phyloP scores from a whole-genome alignment of 31 red algal genomes.

The Bonnemaisonia californica region DNA sequence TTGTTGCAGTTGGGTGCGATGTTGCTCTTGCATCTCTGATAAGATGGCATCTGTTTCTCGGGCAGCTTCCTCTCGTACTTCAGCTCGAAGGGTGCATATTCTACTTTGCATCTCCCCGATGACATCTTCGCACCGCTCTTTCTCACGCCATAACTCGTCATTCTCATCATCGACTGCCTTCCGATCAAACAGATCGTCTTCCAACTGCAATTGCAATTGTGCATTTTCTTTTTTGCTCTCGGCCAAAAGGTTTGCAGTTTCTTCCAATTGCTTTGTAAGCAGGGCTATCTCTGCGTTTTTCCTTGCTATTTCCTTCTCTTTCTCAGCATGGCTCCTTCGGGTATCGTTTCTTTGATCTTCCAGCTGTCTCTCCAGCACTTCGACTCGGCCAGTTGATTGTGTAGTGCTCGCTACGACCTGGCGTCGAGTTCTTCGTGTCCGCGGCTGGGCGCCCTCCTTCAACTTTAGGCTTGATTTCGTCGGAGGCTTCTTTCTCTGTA shows the following conservation, averaged over 20 bases:
- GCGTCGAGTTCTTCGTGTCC: background rate
- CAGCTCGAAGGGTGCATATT: background rate
- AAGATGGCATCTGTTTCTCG: background rate
- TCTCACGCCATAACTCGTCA: constrained; percentile 7
- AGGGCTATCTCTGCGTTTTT: background rate
- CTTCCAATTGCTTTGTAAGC: background rate
- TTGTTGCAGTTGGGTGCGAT: background rate
- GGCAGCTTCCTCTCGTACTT: background rate
- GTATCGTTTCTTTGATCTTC: background rate
- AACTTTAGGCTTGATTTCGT: background rate
- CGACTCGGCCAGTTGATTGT: background rate
- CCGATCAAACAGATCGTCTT: constrained; percentile 14
- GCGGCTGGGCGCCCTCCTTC: background rate
- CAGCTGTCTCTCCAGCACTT: background rate
- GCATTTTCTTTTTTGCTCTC: constrained; percentile 15
- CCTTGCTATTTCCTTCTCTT: background rate
- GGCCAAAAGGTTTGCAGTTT: background rate
- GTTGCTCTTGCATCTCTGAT: background rate
- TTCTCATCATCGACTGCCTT: background rate
- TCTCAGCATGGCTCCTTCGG: background rate
- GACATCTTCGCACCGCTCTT: background rate
- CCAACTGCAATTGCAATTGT: constrained; percentile 1
- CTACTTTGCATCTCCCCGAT: background rate
- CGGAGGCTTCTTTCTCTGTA: constrained; percentile 6
- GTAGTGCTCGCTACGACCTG: background rate